Conservation (phyloP, 768 basidiomycete genomes). For the Lactarius deliciosus region DNA sequence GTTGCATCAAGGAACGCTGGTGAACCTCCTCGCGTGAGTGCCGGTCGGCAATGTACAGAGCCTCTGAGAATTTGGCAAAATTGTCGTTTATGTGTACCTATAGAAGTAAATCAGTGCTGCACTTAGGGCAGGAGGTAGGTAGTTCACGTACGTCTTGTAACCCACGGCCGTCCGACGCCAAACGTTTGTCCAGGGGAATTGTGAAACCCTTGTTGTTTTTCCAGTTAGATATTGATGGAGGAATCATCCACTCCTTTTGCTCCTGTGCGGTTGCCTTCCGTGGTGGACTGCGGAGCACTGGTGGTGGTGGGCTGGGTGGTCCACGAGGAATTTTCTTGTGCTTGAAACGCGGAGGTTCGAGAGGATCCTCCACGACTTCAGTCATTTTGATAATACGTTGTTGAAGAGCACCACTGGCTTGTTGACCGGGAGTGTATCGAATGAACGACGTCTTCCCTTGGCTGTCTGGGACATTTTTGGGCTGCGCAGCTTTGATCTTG, state of each 20-base stretch:
- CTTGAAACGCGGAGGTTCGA: slow-evolving; percentile 97
- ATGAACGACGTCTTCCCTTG: slow-evolving; percentile 88
- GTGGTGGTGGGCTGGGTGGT: slow-evolving; percentile 94
- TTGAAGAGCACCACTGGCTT: slow-evolving; percentile 70
- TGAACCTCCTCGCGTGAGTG: slow-evolving; percentile 98
- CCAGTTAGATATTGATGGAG: slow-evolving; percentile 99
- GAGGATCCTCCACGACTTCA: slow-evolving; percentile 94
- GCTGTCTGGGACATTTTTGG: slow-evolving; percentile 87
- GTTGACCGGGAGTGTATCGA: slow-evolving; percentile 95
- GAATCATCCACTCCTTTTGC: slow-evolving; percentile 99
- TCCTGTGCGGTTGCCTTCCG: slow-evolving; percentile 95
- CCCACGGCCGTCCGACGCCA: slow-evolving; percentile 97
- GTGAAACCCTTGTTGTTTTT: slow-evolving; percentile 99
- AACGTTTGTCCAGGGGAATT: slow-evolving; percentile 94
- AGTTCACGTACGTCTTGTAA: slow-evolving; percentile 82
- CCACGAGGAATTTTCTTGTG: slow-evolving; percentile 99
- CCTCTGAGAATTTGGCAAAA: slow-evolving; percentile 98
- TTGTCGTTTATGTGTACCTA: slow-evolving; percentile 98
- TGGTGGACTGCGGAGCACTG: slow-evolving; percentile 92
- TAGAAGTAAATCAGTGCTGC: slow-evolving; percentile 9
- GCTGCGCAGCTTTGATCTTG: slow-evolving; percentile 98
- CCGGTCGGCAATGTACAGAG: slow-evolving; percentile 91
- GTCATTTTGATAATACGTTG: slow-evolving; percentile 99
- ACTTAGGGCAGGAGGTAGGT: neutral
- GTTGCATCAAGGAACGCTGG: slow-evolving; percentile 96